Conservation (phyloP, 2,329 filamentous ascomycete genomes). For the Pseudophaeomoniella oleicola region DNA sequence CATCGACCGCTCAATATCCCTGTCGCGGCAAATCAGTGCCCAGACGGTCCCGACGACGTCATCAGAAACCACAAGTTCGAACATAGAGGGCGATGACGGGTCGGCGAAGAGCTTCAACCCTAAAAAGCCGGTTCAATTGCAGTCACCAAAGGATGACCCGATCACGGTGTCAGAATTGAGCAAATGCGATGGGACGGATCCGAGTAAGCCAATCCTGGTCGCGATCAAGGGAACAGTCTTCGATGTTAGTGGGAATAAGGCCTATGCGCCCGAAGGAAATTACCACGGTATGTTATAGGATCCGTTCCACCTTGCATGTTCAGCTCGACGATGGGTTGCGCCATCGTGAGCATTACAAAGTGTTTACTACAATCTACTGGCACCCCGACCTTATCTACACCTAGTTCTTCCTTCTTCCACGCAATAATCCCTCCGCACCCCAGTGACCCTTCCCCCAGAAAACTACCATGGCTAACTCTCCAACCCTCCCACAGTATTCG, state of each 20-base stretch:
- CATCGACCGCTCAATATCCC: neutral
- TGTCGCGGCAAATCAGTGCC: neutral
- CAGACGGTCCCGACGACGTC: neutral
- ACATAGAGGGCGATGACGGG: conserved; percentile 12
- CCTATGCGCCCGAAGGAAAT: conserved; percentile 66
- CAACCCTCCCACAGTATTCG: conserved; percentile 61
- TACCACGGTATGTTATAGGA: conserved; percentile 72
- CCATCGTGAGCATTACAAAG: too few species aligned
- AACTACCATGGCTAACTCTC: too few species aligned
- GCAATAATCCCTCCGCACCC: conserved; percentile 89
- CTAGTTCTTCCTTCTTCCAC: conserved; percentile 68
- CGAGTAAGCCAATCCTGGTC: conserved; percentile 39
- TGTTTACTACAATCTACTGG: too few species aligned
- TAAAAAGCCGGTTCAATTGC: conserved; percentile 39
- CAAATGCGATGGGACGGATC: conserved; percentile 62
- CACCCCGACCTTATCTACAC: too few species aligned
- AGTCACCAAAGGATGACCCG: conserved; percentile 73
- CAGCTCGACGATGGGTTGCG: too few species aligned
- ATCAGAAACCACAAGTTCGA: conserved; percentile 4
- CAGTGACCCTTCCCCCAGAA: conserved; percentile 56
- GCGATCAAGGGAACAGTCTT: conserved; percentile 80
- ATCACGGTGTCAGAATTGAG: conserved; percentile 70
- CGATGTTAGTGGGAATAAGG: conserved; percentile 79
- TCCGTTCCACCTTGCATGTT: too few species aligned
- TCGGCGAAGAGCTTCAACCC: conserved; percentile 24